Conservation (phyloP, 2,329 filamentous ascomycete genomes). For the Fusarium sp. region DNA sequence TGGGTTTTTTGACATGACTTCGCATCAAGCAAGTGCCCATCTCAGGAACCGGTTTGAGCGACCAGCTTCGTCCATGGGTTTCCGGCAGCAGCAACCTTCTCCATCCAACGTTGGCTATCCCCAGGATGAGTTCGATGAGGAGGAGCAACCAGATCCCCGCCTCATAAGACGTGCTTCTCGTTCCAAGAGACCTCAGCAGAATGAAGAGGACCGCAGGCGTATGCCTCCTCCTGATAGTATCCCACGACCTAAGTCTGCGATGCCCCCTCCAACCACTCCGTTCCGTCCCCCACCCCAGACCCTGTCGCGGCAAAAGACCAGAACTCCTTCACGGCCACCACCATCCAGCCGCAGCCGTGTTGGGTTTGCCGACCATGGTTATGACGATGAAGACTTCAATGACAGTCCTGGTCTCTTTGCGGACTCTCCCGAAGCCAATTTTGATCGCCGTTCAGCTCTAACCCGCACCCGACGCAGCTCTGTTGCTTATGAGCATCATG, state of each 20-base stretch:
- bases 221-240: slow-evolving; percentile 63
- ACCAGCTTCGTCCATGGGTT: slow-evolving; percentile 59
- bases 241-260: slow-evolving; percentile 55
- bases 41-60: slow-evolving; percentile 55
- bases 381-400: slow-evolving; percentile 57
- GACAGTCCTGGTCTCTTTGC: slow-evolving; percentile 55
- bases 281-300: slow-evolving; percentile 50
- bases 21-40: slow-evolving; percentile 48
- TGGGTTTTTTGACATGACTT: slow-evolving; percentile 52
- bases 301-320: slow-evolving; percentile 47
- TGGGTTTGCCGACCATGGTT: slow-evolving; percentile 51
- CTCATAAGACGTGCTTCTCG: slow-evolving; percentile 60
- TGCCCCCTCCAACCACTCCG: slow-evolving; percentile 47
- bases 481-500: slow-evolving; percentile 54
- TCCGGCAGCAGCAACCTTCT: slow-evolving; percentile 47
- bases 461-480: slow-evolving; percentile 54
- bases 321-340: slow-evolving; percentile 53
- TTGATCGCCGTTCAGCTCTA: slow-evolving; percentile 53
- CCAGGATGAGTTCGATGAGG: slow-evolving; percentile 59
- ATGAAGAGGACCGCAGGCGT: slow-evolving; percentile 60
- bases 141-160: slow-evolving; percentile 54
- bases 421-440: slow-evolving; percentile 55
- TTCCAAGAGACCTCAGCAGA: slow-evolving; percentile 52
- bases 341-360: slow-evolving; percentile 50
- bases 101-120: slow-evolving; percentile 52